These are phyloP conservation scores for Thermochaetoides dissita DNA, from an alignment of 2,329 filamentous ascomycete genomes.

Conservation along the genomic window DNA sequence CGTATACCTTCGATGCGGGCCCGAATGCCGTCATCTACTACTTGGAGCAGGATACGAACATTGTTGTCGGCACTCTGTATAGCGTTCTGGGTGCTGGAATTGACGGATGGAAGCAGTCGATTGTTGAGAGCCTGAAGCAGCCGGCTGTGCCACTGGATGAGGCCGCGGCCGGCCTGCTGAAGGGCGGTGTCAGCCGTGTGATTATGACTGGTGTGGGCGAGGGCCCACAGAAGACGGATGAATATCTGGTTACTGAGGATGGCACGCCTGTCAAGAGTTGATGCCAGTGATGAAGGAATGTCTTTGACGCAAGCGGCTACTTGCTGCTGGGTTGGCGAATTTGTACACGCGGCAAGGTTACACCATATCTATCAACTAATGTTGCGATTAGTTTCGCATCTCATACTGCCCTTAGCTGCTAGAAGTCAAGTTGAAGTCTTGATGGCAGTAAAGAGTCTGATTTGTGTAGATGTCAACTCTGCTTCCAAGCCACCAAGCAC, in stretches of 20 bases:
- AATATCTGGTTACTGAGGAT: slow-evolving; percentile 58
- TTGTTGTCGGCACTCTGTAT: slow-evolving; percentile 69
- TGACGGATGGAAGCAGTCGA: slow-evolving; percentile 57
- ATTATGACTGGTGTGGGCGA: slow-evolving; percentile 88
- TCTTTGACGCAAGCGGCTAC: too few relatives aligned
- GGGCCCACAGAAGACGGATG: slow-evolving; percentile 67
- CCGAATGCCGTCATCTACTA: slow-evolving; percentile 97
- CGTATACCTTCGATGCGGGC: slow-evolving; percentile 95
- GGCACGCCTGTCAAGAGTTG: slow-evolving; percentile 33
- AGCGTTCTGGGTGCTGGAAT: slow-evolving; percentile 40
- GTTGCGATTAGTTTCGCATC: too few relatives aligned
- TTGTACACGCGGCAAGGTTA: too few relatives aligned
- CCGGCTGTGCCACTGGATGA: slow-evolving; percentile 48
- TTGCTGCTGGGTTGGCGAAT: too few relatives aligned
- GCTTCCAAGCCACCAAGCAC: too few relatives aligned
- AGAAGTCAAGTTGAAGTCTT: too few relatives aligned
- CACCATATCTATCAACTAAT: too few relatives aligned
- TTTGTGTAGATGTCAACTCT: too few relatives aligned
- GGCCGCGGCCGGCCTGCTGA: slow-evolving; percentile 49
- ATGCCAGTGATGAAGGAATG: background rate
- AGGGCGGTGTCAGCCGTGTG: slow-evolving; percentile 70
- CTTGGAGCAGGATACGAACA: slow-evolving; percentile 58
- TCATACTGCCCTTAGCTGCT: too few relatives aligned
- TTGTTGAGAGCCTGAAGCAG: slow-evolving; percentile 30
- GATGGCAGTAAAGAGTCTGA: too few relatives aligned